Percentiles rank a stretch among this genome's conserved stretches.
phyloP scores from a whole-genome alignment of 2,329 filamentous ascomycete genomes.

The Diplodia corticola region DNA sequence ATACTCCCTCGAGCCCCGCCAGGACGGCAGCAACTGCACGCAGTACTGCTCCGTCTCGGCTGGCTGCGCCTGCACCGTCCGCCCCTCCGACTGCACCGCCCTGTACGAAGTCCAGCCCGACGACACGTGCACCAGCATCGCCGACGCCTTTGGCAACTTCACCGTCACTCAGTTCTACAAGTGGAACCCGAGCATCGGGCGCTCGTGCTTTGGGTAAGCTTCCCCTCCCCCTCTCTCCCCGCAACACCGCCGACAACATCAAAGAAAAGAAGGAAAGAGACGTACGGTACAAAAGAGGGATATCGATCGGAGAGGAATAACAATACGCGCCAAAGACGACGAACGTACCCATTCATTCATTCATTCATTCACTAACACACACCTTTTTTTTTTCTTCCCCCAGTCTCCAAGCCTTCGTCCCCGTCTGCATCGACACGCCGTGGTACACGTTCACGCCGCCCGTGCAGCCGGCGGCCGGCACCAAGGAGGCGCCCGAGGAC shows the following conservation, averaged over 20 bases:
- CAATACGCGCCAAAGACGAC: no score
- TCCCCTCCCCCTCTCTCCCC: not conserved
- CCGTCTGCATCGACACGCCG: constrained; percentile 35
- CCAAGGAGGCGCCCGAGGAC: not conserved
- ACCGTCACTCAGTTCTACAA: constrained; percentile 36
- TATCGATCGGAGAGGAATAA: no score
- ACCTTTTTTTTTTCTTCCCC: not conserved
- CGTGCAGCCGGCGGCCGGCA: constrained; percentile 28
- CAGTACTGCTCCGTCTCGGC: constrained; percentile 30
- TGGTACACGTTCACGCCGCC: constrained; percentile 30
- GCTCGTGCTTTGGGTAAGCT: not conserved
- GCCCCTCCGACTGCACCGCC: constrained; percentile 31
- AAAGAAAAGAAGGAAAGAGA: not conserved
- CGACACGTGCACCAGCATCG: constrained; percentile 37
- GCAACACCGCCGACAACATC: not conserved
- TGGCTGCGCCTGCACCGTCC: constrained; percentile 29
- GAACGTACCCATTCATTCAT: no score
- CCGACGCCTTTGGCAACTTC: constrained; percentile 36
- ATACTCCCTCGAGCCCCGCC: constrained; percentile 1
- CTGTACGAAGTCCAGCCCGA: constrained; percentile 32
- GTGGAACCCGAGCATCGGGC: constrained; percentile 35
- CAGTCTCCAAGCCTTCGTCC: constrained; percentile 35
- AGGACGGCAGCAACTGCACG: constrained; percentile 21
- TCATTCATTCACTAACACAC: constrained; percentile 28
- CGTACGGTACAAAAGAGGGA: not conserved